Conservation (phyloP, 768 basidiomycete species). For the Kwoniella mangroviensis region DNA sequence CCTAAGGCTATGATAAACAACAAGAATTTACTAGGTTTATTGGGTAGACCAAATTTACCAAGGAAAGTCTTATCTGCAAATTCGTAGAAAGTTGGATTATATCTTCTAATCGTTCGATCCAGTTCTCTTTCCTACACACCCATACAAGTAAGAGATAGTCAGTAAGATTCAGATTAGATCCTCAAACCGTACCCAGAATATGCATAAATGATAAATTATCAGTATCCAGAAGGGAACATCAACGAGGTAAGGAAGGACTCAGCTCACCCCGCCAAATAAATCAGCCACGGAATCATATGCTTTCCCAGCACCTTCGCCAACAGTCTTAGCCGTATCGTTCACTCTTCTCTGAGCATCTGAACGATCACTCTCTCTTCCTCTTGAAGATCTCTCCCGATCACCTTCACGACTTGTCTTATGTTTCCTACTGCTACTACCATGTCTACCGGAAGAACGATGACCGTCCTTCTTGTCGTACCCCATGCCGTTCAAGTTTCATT, state of each 20-base stretch:
- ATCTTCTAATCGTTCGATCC: conserved; percentile 36
- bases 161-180: too few relatives aligned
- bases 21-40: conserved; percentile 41
- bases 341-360: conserved; percentile 16
- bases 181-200: too few relatives aligned
- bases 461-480: background rate
- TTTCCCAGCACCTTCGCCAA: conserved; percentile 23
- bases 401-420: background rate
- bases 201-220: too few relatives aligned
- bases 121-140: conserved; percentile 39
- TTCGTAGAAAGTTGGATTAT: conserved; percentile 42
- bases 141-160: background rate
- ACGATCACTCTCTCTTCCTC: background rate
- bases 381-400: background rate
- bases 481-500: background rate
- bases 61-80: conserved; percentile 44
- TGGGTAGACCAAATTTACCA: conserved; percentile 22
- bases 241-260: background rate
- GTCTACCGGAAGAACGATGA: background rate
- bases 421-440: background rate
- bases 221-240: too few relatives aligned
- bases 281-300: conserved; percentile 32
- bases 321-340: conserved; percentile 28
- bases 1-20: conserved; percentile 33
- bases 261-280: conserved; percentile 43